A percentile compares a stretch with the other conserved stretches of the same genome.
These are phyloP conservation scores for Ophiocordyceps camponoti-saundersi DNA, from an alignment of 2,329 filamentous ascomycete species.

Conservation along the genomic window DNA sequence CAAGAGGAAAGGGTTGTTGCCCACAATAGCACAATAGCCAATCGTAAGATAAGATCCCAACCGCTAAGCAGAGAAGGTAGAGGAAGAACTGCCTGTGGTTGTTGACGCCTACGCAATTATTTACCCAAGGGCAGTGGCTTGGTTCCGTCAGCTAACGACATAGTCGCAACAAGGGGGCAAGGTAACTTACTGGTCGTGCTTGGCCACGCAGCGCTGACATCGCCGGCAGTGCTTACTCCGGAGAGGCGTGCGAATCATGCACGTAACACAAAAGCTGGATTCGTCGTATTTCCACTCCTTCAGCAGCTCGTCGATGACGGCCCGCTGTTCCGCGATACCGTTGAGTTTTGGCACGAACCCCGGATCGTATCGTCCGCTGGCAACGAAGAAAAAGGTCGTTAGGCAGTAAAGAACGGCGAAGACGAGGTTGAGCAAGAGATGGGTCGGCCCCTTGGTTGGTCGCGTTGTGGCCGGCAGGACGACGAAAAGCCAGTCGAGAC, in stretches of 20 bases:
- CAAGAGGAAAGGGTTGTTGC: slow-evolving; percentile 8
- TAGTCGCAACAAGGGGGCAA: too few relatives aligned
- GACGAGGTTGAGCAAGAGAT: slow-evolving; percentile 60
- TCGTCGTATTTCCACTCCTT: slow-evolving; percentile 82
- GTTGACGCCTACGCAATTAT: slow-evolving; percentile 90
- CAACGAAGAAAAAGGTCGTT: slow-evolving; percentile 72
- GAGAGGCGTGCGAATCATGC: slow-evolving; percentile 85
- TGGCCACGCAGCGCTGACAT: slow-evolving; percentile 83
- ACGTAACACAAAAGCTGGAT: slow-evolving; percentile 80
- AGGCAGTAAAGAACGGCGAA: slow-evolving; percentile 50
- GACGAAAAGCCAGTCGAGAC: slow-evolving; percentile 55
- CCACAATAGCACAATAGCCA: slow-evolving; percentile 57
- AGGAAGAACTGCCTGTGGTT: slow-evolving; percentile 93
- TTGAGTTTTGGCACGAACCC: slow-evolving; percentile 85
- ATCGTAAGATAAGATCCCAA: slow-evolving; percentile 59
- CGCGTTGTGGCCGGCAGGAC: slow-evolving; percentile 38
- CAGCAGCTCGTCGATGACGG: slow-evolving; percentile 75
- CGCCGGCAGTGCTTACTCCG: slow-evolving; percentile 91
- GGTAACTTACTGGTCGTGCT: slow-evolving; percentile 74
- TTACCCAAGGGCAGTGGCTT: slow-evolving; percentile 96
- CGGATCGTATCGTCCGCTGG: slow-evolving; percentile 75
- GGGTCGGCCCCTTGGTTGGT: slow-evolving; percentile 13
- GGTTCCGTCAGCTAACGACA: too few relatives aligned
- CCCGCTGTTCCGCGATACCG: slow-evolving; percentile 78
- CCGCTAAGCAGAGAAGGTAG: slow-evolving; percentile 63